Conservation (phyloP, 169 alveolate species). For the Eimeria sp. region DNA sequence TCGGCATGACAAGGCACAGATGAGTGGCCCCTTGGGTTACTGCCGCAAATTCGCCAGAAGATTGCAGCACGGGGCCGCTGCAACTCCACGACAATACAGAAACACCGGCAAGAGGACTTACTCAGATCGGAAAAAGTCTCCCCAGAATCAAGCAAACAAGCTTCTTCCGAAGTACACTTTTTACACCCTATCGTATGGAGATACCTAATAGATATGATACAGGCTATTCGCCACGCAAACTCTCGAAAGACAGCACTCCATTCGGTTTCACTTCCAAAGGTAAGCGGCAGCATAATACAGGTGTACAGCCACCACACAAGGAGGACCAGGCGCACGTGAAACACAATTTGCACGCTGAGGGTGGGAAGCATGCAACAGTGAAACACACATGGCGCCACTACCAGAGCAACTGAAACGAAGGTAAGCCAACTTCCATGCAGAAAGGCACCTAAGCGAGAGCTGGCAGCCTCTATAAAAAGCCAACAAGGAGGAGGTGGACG, state of each 20-base stretch:
- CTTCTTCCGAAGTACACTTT: not conserved
- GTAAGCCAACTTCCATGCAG: not conserved
- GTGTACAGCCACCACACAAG: not conserved
- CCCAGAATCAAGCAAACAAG: constrained; percentile 10
- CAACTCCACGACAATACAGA: not conserved
- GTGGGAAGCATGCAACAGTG: not conserved
- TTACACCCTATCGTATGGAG: not conserved
- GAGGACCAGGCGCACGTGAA: constrained; percentile 25
- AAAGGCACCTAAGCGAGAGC: constrained; percentile 45
- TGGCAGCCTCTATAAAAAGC: constrained; percentile 45
- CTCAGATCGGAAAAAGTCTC: not conserved
- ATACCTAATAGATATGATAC: too few relatives aligned
- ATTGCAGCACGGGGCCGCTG: constrained; percentile 26
- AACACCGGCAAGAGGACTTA: not conserved
- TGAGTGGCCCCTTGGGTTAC: not conserved
- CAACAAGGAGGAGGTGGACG: constrained; percentile 25
- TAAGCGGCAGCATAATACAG: not conserved
- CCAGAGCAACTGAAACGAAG: not conserved
- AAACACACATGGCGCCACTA: not conserved
- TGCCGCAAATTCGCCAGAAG: constrained; percentile 66
- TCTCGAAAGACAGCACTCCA: not conserved
- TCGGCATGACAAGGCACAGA: constrained; percentile 4
- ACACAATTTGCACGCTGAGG: not conserved
- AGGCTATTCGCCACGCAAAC: not conserved
- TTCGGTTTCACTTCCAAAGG: not conserved